These are phyloP conservation scores for Isoetes taiwanensis DNA, from an alignment of 75 land plant genomes.

Conservation along the genomic window DNA sequence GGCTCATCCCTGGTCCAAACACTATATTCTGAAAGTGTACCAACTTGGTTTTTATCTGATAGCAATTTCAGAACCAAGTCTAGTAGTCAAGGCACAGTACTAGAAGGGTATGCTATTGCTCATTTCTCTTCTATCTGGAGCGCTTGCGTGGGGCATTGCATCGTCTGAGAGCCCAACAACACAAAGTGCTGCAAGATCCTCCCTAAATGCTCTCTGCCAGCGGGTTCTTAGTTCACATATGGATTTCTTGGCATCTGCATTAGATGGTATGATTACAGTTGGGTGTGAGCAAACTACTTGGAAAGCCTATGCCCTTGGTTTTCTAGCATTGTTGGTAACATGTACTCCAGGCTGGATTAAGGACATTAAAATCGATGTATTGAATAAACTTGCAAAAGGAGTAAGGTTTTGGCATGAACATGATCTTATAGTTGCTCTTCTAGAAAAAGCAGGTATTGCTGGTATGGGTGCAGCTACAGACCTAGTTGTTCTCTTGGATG, in stretches of 20 bases:
- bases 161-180: conserved; percentile 13
- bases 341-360: conserved; percentile 56
- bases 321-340: conserved; percentile 50
- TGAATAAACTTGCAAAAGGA: conserved; percentile 51
- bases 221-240: conserved; percentile 46
- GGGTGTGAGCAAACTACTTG: conserved; percentile 56
- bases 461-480: conserved; percentile 84
- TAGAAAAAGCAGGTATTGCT: conserved; percentile 46
- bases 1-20: conserved; percentile 46
- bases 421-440: conserved; percentile 52
- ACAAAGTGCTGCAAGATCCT: background rate
- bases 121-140: conserved; percentile 63
- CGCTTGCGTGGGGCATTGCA: conserved; percentile 69
- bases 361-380: conserved; percentile 49
- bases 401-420: conserved; percentile 73
- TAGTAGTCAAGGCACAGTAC: conserved; percentile 21
- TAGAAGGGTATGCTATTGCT: conserved; percentile 70
- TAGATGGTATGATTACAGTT: conserved; percentile 66
- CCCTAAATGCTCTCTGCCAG: conserved; percentile 4
- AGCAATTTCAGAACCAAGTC: conserved; percentile 13
- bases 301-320: conserved; percentile 62
- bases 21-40: conserved; percentile 55
- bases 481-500: no score
- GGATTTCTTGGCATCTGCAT: conserved; percentile 62
- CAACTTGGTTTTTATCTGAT: conserved; percentile 73